Base-by-base conservation (phyloP, 345 rosid species). In the Lepidium didymum region DNA sequence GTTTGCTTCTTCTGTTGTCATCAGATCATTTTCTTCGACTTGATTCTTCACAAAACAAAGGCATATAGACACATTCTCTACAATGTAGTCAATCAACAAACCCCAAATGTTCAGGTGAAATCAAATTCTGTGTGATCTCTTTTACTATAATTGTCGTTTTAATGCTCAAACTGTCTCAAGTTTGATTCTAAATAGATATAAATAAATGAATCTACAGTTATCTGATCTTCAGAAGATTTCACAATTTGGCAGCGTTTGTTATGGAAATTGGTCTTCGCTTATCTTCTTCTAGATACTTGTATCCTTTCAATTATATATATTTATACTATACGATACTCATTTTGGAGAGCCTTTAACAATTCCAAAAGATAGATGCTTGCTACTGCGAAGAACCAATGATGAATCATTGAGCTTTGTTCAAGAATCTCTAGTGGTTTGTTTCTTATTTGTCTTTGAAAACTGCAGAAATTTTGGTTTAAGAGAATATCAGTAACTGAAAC, bases 251-350 rank as follows among this genome's bases (percentile, higher is more conserved):
- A 90, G 94, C 90, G 81, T 51, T 44, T 88, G 11, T 69, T 90
- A 41, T 85, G 87, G 97, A 93, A 81, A 69, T 55, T 83, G 14
- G 60, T 83, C 52, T 10, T 76, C 40, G 80, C 78, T 68, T 86
- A 84, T 73, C 80, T 90, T 71, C 80, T 89, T 64, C 64, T 90
- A 67, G 98, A 93, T 81, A 82, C 80, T 73, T 86, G 98, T 92
- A 88, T 88, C 97, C 87, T 33, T 84, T 71, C 46, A 3, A 8
- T 18, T 18, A 42, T 13, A 43, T 42, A 8, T 37, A 2, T 9
- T 19, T 34, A 6, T 45, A 23, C 13, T 12, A 5, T 45, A 43
- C 16, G 41, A 40, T 3, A n/a, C 18, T 16, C 14, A 27, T 47
- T 56, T 56, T 53, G 15, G 46, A 66, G 61, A 81, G 33, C 78